Conservation (phyloP, 192 early-diverging fungal genomes). For the Paraglomus brasilianum region DNA sequence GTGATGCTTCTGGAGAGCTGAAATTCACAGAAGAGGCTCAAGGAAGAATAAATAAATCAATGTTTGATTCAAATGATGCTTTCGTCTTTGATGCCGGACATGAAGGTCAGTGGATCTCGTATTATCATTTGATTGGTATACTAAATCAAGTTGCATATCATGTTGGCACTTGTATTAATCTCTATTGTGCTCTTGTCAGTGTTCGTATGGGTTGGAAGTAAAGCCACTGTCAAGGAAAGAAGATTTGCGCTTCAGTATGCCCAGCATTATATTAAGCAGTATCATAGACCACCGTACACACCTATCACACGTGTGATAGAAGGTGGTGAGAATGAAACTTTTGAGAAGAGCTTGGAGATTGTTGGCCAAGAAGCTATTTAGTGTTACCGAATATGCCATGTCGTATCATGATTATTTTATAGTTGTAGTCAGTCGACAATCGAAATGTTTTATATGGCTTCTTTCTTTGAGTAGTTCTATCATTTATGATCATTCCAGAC, state of each 20-base stretch:
- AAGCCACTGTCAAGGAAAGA: conserved; percentile 54
- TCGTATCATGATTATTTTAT: too few relatives aligned
- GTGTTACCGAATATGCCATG: too few relatives aligned
- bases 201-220: conserved; percentile 59
- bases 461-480: too few relatives aligned
- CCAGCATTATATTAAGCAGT: conserved; percentile 58
- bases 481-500: too few relatives aligned
- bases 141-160: not conserved
- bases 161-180: too few relatives aligned
- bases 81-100: conserved; percentile 66
- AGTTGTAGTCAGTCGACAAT: too few relatives aligned
- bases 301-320: conserved; percentile 67
- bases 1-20: conserved; percentile 40
- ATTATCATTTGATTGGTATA: not conserved
- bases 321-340: conserved; percentile 64
- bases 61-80: conserved; percentile 63
- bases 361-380: too few relatives aligned
- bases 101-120: conserved; percentile 28
- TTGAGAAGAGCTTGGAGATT: conserved; percentile 41
- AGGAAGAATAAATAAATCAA: conserved; percentile 40
- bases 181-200: conserved; percentile 29
- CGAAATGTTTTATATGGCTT: too few relatives aligned
- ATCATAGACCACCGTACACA: conserved; percentile 48
- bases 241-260: conserved; percentile 58
- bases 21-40: conserved; percentile 57